A percentile compares a stretch with the other conserved stretches of the same genome.
These are phyloP conservation scores for Rhodotorula paludigena DNA, from an alignment of 768 basidiomycete species.

Conservation along the genomic window DNA sequence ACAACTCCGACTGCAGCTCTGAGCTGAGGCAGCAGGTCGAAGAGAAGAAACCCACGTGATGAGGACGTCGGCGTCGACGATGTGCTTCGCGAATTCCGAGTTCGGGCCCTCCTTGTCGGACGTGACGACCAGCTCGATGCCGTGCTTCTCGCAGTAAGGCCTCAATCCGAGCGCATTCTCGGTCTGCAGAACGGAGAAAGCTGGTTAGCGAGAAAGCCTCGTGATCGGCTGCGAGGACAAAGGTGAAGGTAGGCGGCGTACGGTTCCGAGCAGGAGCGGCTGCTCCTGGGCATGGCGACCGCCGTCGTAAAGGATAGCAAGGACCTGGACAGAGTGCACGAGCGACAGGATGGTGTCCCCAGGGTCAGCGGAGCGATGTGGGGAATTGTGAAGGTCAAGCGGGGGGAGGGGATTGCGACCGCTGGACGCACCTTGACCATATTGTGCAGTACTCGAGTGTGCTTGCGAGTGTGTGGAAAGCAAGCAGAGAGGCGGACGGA, in stretches of 20 bases:
- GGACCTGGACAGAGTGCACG: constrained; percentile 9
- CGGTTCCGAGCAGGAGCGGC: constrained; percentile 26
- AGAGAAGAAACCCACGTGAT: not conserved
- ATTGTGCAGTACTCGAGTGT: not conserved
- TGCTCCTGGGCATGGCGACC: constrained; percentile 37
- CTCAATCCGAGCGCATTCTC: constrained; percentile 55
- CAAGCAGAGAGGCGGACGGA: not conserved
- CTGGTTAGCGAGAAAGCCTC: not conserved
- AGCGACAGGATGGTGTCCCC: not conserved
- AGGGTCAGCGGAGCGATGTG: not conserved
- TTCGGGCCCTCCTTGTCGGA: constrained; percentile 49
- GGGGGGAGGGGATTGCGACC: not conserved
- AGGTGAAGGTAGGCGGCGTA: not conserved
- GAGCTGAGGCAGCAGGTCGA: too few species aligned
- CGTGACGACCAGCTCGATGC: constrained; percentile 49
- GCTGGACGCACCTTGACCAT: constrained; percentile 14
- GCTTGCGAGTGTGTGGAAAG: not conserved
- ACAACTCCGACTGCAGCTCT: too few species aligned
- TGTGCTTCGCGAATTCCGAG: constrained; percentile 42
- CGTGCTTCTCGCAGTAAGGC: constrained; percentile 42
- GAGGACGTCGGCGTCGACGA: constrained; percentile 42
- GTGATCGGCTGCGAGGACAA: too few species aligned
- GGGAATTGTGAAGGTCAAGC: not conserved
- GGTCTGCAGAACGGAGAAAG: constrained; percentile 50
- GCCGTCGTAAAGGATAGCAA: constrained; percentile 41